Base-by-base conservation (phyloP, 192 early-diverging fungal genomes). In the Entomortierella beljakovae region DNA sequence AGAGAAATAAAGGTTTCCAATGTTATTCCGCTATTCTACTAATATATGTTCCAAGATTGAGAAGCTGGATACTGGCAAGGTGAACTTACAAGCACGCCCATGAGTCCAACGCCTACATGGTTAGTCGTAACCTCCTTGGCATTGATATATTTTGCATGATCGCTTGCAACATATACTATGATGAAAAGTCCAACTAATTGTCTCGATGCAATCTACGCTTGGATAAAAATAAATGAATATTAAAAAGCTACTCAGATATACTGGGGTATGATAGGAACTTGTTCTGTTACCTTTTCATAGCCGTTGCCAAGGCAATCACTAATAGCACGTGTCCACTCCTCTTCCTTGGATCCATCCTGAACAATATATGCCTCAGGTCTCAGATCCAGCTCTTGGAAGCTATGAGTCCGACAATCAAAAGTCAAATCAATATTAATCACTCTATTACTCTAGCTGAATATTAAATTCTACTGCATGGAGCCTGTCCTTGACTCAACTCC, bases 351-450 rank as follows among this genome's bases (percentile, higher is more conserved):
- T 42, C 85, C 85, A 82, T 96, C 92, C 77, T 90, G 83, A 46
- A 92, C 85, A 34, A 98, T 70, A 73, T 94, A 98, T 6, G 97
- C 95, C 71, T 96, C 93, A 7, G 92, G 88, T 22, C 86, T 90
- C 26, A 94, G 81, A 71, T 97, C 95, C 20, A 99, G 83, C 81
- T 99, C 97, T 70, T 99, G 97, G 55, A 99, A 93, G 48, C 96
- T 93, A 33, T 66, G 33, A 46, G 9, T 66, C 26, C 46, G 55
- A 42, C 9, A 71, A 51, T 26, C 33, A 60, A 22, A 48, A 3
- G 10, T 26, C n/a, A 23, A 43, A 61, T 26, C 23, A 51, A n/a
- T 61, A 51, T 31, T 8, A 32, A 46, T 35, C 20, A 5, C 1
- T 28, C 37, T 28, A 31, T 28, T 31, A 46, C 26, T 48, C 40